Evolutionary conservation across 495 filamentous ascomycete species (phyloP).

Genomic region (Diplogelasinospora grovesii): DNA sequence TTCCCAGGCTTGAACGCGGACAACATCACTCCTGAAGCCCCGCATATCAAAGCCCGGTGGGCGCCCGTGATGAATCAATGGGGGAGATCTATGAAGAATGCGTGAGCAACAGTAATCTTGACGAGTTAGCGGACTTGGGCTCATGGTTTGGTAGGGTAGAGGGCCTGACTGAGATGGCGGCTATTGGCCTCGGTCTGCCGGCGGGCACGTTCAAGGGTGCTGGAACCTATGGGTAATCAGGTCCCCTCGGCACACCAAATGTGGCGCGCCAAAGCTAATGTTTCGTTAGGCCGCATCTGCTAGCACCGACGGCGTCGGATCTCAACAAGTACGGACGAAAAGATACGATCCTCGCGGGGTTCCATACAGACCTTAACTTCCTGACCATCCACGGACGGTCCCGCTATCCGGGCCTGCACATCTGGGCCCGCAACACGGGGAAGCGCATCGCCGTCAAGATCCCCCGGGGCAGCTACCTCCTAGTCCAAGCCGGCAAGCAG

Average conservation of each 20-base stretch:
- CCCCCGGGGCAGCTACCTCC: slow-evolving; percentile 39
- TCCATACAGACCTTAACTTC: slow-evolving; percentile 51
- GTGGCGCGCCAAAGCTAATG: not conserved
- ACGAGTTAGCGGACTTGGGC: not conserved
- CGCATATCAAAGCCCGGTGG: slow-evolving; percentile 38
- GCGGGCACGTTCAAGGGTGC: slow-evolving; percentile 38
- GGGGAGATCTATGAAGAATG: slow-evolving; percentile 46
- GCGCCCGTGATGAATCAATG: slow-evolving; percentile 40
- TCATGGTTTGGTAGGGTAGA: slow-evolving; percentile 19
- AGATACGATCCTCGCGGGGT: slow-evolving; percentile 47
- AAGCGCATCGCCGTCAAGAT: slow-evolving; percentile 43
- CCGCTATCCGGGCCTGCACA: slow-evolving; percentile 46
- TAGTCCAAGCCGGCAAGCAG: slow-evolving; percentile 49
- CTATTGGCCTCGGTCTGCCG: slow-evolving; percentile 40
- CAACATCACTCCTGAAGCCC: slow-evolving; percentile 36
- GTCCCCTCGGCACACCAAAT: not conserved
- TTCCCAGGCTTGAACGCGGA: slow-evolving; percentile 41
- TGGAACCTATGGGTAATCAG: slow-evolving; percentile 41
- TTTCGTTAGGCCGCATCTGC: slow-evolving; percentile 38
- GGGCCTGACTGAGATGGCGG: slow-evolving; percentile 42
- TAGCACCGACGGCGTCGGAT: slow-evolving; percentile 45
- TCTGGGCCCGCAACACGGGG: slow-evolving; percentile 49
- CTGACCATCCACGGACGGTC: slow-evolving; percentile 50
- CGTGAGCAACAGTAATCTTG: slow-evolving; percentile 26
- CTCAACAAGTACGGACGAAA: slow-evolving; percentile 38